phyloP scores from a whole-genome alignment of 768 basidiomycete species.

The Pulveroboletus sp. region DNA sequence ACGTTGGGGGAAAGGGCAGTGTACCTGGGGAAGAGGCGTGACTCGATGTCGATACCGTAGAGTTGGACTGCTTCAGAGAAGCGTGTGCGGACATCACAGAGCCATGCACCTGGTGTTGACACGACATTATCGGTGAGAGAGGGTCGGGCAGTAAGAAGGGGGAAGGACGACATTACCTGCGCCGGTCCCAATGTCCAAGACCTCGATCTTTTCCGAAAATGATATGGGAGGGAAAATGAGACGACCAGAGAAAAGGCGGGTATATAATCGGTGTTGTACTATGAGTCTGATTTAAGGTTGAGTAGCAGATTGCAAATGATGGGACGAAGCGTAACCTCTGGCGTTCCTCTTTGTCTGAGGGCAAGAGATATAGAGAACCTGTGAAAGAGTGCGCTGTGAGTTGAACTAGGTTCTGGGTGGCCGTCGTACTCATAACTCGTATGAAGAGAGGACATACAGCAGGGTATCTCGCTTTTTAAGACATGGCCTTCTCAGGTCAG shows the following conservation, averaged over 20 bases:
- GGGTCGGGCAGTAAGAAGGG: no score
- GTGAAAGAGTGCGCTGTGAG: conserved; percentile 18
- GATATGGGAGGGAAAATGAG: conserved; percentile 18
- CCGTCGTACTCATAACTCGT: conserved; percentile 7
- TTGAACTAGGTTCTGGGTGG: neutral
- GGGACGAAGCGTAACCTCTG: conserved; percentile 9
- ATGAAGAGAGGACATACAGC: no score
- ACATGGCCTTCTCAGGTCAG: no score
- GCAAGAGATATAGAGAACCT: conserved; percentile 21
- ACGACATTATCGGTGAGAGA: no score
- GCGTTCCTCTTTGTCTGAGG: conserved; percentile 25
- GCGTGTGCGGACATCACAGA: no score
- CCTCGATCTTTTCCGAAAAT: conserved; percentile 13
- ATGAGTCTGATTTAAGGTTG: conserved; percentile 2
- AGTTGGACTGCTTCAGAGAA: conserved; percentile 17
- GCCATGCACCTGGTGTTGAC: conserved; percentile 13
- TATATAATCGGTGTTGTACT: conserved; percentile 19
- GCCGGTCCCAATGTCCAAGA: conserved; percentile 23
- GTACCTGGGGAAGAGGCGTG: conserved; percentile 16
- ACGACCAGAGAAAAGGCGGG: conserved; percentile 18
- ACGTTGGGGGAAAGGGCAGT: conserved; percentile 5
- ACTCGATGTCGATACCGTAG: no score
- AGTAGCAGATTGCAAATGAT: neutral
- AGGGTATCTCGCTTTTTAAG: no score
- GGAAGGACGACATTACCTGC: conserved; percentile 6